These are phyloP conservation scores for Lecanoromycetidae sp. DNA, from an alignment of 2,329 filamentous ascomycete genomes.

Conservation along the genomic window DNA sequence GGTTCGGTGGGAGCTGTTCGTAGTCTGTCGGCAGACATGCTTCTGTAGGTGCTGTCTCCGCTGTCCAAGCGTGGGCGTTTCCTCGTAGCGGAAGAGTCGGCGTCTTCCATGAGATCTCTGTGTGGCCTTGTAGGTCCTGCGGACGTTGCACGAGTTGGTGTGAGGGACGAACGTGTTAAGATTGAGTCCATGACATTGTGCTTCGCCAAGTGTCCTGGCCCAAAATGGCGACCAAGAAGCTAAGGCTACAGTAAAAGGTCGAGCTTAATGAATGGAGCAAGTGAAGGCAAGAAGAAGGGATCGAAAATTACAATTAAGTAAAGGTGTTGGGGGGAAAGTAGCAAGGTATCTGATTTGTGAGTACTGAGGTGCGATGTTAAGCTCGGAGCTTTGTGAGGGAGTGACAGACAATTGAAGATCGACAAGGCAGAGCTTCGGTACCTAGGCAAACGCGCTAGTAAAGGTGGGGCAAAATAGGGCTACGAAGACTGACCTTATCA, in stretches of 20 bases:
- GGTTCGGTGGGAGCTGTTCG: conserved; percentile 1
- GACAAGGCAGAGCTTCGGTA: conserved; percentile 2
- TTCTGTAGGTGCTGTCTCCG: conserved; percentile 24
- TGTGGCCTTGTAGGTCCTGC: conserved; percentile 16
- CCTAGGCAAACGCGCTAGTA: too few relatives aligned
- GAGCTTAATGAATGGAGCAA: background rate
- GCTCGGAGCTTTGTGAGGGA: background rate
- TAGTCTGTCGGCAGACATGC: conserved; percentile 18
- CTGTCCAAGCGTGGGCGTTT: conserved; percentile 39
- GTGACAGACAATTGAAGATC: background rate
- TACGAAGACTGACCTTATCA: background rate
- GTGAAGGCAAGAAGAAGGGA: background rate
- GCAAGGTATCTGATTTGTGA: background rate
- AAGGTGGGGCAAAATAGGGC: background rate
- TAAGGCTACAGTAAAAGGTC: conserved; percentile 1
- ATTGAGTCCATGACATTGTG: conserved; percentile 21
- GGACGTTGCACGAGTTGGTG: conserved; percentile 16
- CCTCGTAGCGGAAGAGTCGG: conserved; percentile 21
- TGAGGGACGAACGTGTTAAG: conserved; percentile 14
- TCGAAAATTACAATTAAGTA: background rate
- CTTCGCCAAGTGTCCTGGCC: conserved; percentile 6
- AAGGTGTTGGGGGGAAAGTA: background rate
- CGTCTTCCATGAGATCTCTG: conserved; percentile 20
- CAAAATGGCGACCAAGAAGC: conserved; percentile 1
- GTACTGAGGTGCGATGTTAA: background rate